These are phyloP conservation scores for Herpetospermum pedunculosum DNA, from an alignment of 306 rosid species.

Conservation along the genomic window DNA sequence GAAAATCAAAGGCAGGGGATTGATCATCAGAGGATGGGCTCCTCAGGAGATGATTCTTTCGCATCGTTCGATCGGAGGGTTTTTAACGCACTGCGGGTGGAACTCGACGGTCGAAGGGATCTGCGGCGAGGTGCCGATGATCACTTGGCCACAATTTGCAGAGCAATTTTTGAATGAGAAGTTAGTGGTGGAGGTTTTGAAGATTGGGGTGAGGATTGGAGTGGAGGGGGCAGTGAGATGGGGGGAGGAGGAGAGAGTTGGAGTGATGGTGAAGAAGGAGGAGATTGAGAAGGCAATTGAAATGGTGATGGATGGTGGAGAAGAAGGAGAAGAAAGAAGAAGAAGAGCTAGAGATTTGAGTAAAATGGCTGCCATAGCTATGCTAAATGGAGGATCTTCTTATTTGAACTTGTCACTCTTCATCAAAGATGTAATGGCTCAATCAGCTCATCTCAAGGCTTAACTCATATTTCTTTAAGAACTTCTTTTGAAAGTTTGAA, in stretches of 20 bases:
- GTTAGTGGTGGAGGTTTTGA: conserved; percentile 34
- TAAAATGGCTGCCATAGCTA: conserved; percentile 30
- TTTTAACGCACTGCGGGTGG: conserved; percentile 77
- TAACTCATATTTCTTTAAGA: neutral
- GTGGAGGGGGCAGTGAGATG: conserved; percentile 52
- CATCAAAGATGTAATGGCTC: conserved; percentile 29
- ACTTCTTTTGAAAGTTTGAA: too few species aligned
- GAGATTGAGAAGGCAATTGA: conserved; percentile 32
- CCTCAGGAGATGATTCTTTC: conserved; percentile 58
- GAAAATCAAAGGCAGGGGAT: conserved; percentile 49
- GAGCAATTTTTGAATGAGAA: conserved; percentile 73
- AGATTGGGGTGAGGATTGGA: conserved; percentile 52
- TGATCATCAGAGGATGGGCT: conserved; percentile 66
- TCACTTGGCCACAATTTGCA: conserved; percentile 68
- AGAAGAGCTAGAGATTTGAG: conserved; percentile 35
- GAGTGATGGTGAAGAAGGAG: neutral
- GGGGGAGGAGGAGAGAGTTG: conserved; percentile 50
- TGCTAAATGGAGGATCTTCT: conserved; percentile 49
- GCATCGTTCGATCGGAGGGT: conserved; percentile 45
- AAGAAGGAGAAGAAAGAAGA: conserved; percentile 37
- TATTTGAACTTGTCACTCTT: conserved; percentile 28
- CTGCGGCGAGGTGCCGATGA: conserved; percentile 48
- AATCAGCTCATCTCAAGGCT: neutral
- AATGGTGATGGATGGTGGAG: conserved; percentile 37
- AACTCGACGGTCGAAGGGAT: conserved; percentile 56